Evolutionary conservation across 73 alveolate genomes (phyloP), one percentile per base, ranked within the genome.

Genomic region (Uronychia setigera): DNA sequence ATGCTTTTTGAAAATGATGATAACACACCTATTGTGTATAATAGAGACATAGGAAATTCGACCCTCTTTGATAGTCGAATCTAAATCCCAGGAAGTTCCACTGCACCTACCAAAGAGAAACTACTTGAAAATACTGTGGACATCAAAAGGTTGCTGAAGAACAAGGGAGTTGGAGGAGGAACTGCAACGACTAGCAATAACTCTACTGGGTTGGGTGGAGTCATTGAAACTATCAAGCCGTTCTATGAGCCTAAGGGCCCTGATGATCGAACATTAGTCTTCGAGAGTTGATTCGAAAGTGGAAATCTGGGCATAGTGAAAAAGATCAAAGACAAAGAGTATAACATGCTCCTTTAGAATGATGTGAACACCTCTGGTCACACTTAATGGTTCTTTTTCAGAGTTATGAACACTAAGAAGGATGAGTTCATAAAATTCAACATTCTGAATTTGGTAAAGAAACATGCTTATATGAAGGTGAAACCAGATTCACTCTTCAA

Each of bases 221-320:
- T 46, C 67, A 11, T 46, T 19, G 19, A 5, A 46, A 19, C 5
- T 19, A 5, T 88, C 27, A 88, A 88, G 78, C 97, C 96, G n/a
- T 95, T 77, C 75, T 95, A 95, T 81, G 86, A 67, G 33, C 94
- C 93, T 31, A 74, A 95, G 46, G 81, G 89, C 31, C 82, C 85
- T 13, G 91, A 92, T 79, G 99, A 95, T 93, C 75, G 83, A 75
- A 91, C 99, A 13, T 82, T 96, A 35, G 82, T 92, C 19, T 96
- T 96, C 80, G 99, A 96, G 87, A 85, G 96, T 59, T 67, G 99
- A 33, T 96, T 96, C 79, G 99, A 96, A 86, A 89, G 97, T 29
- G 99, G 98, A 25, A 96, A 92, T 60, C 77, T 92, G 28, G 87
- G 83, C 77, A n/a, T 84, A 27, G 94, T 93, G 31, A 59, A 81